Evolutionary conservation across 129 eudicot species (phyloP), one percentile per base, ranked within the genome.

Genomic region (Escallonia rubra): DNA sequence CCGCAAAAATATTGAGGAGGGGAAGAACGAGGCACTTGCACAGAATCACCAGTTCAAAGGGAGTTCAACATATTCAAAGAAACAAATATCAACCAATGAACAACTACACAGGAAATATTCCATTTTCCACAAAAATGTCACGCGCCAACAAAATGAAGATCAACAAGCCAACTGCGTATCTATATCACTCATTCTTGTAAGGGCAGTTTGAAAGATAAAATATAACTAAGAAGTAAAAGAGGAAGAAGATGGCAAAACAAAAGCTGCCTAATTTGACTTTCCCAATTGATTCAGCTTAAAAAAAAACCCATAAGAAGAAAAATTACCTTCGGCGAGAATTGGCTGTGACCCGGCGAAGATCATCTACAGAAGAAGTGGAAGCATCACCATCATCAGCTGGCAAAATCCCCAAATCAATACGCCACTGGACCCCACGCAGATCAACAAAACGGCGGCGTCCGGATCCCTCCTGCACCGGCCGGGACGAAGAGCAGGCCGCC

Each of bases 361-460:
- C 83, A 57, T 92, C 87, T 55, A 85, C 71, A 4, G 81, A 80
- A 48, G 81, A 71, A 39, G 91, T 74, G 6, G 86, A 81, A 54
- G 84, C 66, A 41, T 87, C 34, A 23, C 34, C 34, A 23, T 23
- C 34, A 23, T 23, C 76, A 47, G 85, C 82, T 0, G 96, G 90
- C 75, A 88, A 86, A 70, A 88, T 82, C 57, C 98, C 94, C 79
- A 91, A 86, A 88, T 86, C 86, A 8, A 86, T 79, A 8, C 98
- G 96, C 98, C 98, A 91, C 39, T 75, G 81, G 41, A 92, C 95
- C 13, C 98, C 95, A 72, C 98, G 81, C 5, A 92, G 81, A 58
- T 81, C 77, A 65, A 75, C 67, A 65, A 88, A 86, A 13, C 82
- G 78, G 10, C 84, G 81, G 41, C 57, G 41, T 11, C 15, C 10